Percentiles rank a stretch among this genome's conserved stretches.
These are phyloP conservation scores for Knufia petricola DNA, from an alignment of 2,329 filamentous ascomycete genomes.

Conservation along the genomic window DNA sequence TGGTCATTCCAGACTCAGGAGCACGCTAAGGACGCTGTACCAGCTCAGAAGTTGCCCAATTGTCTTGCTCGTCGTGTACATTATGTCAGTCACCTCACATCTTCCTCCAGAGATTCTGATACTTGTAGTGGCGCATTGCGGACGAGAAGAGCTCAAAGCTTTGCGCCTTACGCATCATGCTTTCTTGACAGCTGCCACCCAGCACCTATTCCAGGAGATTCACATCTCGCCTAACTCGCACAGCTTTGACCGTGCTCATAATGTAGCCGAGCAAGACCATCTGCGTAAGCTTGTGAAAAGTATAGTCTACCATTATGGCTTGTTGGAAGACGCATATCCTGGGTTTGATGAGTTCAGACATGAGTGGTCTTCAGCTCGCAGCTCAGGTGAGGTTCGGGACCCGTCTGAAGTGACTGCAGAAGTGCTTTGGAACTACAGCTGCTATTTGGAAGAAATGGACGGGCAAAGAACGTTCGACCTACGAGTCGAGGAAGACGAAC, in stretches of 20 bases:
- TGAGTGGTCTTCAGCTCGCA: neutral
- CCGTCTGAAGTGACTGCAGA: neutral
- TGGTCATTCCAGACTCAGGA: no score
- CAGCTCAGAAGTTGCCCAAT: no score
- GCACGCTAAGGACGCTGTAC: no score
- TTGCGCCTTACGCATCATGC: neutral
- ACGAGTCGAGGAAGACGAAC: constrained; percentile 2
- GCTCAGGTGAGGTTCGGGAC: neutral
- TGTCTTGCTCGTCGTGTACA: neutral
- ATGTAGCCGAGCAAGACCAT: neutral
- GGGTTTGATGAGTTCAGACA: constrained; percentile 6
- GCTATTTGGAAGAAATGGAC: constrained; percentile 6
- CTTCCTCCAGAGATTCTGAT: constrained; percentile 2
- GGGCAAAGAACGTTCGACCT: neutral
- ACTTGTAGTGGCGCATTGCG: neutral
- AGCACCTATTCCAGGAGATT: constrained; percentile 1
- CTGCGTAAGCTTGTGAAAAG: constrained; percentile 1
- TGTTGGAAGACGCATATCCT: neutral
- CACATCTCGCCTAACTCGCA: constrained; percentile 4
- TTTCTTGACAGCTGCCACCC: neutral
- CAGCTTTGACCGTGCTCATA: constrained; percentile 7
- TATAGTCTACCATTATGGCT: constrained; percentile 6
- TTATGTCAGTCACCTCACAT: neutral
- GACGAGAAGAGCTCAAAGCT: constrained; percentile 5
- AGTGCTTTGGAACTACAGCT: neutral